Percentiles rank a stretch among this genome's conserved stretches.
Evolutionary conservation across 2,329 filamentous ascomycete species (phyloP).

Genomic region (Colletotrichum australisinense): DNA sequence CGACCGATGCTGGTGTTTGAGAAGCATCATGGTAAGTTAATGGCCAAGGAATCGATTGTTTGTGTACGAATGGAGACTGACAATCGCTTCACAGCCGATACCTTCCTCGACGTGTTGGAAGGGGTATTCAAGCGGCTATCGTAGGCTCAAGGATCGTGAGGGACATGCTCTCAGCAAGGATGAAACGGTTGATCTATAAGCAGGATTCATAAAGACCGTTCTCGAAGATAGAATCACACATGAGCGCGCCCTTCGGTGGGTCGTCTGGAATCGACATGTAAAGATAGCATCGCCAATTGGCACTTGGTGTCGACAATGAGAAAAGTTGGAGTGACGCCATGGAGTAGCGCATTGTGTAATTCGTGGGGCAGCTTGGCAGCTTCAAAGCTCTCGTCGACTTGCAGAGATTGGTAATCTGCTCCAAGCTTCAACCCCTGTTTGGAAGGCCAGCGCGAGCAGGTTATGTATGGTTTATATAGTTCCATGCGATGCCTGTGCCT

Average conservation of each 20-base stretch:
- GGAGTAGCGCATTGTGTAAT: conserved; percentile 7
- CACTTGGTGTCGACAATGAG: not conserved
- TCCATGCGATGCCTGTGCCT: not conserved
- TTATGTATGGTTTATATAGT: not conserved
- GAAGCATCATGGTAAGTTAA: not conserved
- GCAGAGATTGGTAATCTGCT: conserved; percentile 6
- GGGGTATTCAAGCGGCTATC: not conserved
- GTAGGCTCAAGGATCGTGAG: not conserved
- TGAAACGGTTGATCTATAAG: not conserved
- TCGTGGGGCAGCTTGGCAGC: not conserved
- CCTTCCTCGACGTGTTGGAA: not conserved
- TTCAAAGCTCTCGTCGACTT: not conserved
- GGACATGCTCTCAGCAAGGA: too few relatives aligned
- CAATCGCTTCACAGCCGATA: not conserved
- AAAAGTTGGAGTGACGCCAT: conserved; percentile 3
- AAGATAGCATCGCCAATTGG: not conserved
- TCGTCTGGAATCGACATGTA: not conserved
- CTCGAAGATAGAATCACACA: not conserved
- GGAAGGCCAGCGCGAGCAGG: conserved; percentile 13
- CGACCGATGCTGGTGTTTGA: not conserved
- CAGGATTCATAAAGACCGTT: not conserved
- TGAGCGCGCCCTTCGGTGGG: not conserved
- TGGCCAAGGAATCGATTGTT: too few relatives aligned
- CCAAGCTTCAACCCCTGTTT: not conserved
- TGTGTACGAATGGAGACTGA: not conserved